These are phyloP conservation scores for Talaromyces sp. DNA, from an alignment of 2,329 filamentous ascomycete species.

Conservation along the genomic window DNA sequence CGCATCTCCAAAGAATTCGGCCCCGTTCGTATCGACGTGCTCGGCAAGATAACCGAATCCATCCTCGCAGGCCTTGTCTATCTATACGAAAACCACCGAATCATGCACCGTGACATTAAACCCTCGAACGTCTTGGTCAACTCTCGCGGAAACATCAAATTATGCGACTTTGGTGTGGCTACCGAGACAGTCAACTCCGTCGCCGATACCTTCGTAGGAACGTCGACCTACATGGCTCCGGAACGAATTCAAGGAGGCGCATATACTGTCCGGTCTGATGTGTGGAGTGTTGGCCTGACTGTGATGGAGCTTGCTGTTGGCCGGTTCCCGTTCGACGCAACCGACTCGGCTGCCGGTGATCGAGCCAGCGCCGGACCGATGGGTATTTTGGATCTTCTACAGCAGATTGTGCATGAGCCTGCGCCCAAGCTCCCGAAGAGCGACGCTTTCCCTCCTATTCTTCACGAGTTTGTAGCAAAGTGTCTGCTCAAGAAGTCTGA, in stretches of 20 bases:
- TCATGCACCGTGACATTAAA: slow-evolving; percentile 99
- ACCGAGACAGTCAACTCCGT: slow-evolving; percentile 97
- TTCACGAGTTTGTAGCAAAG: slow-evolving; percentile 96
- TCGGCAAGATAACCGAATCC: slow-evolving; percentile 96
- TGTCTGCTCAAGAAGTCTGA: slow-evolving; percentile 88
- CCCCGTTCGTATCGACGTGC: slow-evolving; percentile 88
- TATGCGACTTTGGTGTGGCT: slow-evolving; percentile 98
- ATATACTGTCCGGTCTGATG: slow-evolving; percentile 97
- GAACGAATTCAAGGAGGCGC: slow-evolving; percentile 95
- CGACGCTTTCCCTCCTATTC: slow-evolving; percentile 89
- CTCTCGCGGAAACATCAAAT: slow-evolving; percentile 88
- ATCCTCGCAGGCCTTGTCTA: slow-evolving; percentile 91
- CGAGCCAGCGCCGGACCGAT: slow-evolving; percentile 69
- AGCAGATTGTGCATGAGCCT: slow-evolving; percentile 96
- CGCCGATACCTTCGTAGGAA: slow-evolving; percentile 96
- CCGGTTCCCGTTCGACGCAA: slow-evolving; percentile 87
- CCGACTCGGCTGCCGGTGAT: slow-evolving; percentile 70
- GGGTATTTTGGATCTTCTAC: slow-evolving; percentile 89
- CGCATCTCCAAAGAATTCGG: slow-evolving; percentile 92
- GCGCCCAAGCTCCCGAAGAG: slow-evolving; percentile 92
- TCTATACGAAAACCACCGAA: slow-evolving; percentile 90
- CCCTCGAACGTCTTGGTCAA: slow-evolving; percentile 97
- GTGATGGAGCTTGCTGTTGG: slow-evolving; percentile 98
- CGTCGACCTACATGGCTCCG: slow-evolving; percentile 98
- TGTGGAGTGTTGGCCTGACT: slow-evolving; percentile 94